Evolutionary conservation across 768 basidiomycete species (phyloP), one percentile per base, ranked within the genome.

Genomic region (Coprinopsis cinerea): DNA sequence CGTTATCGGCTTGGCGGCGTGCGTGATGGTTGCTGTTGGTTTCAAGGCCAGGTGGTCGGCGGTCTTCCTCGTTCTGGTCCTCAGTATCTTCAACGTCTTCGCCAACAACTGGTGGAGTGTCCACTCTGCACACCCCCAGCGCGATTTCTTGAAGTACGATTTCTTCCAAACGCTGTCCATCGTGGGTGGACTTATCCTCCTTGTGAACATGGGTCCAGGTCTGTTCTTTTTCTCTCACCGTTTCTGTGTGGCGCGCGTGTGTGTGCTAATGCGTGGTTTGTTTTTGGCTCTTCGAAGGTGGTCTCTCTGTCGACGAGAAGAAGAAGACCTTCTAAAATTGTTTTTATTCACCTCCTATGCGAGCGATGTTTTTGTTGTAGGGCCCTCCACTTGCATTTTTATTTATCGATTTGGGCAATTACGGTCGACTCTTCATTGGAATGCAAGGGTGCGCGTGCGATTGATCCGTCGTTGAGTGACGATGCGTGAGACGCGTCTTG

Each of bases 41-140:
- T 98, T 97, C 83, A 98, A 98, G 72, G 95, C 96, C 60, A 98
- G 97, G 71, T 96, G 93, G 91, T 92, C 91, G 13, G 95, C 95
- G 2, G 81, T 84, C 11, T 98, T 98, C 82, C 80, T 99, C 53
- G 94, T 97, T 52, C 68, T 96, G 55, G 77, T 93, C 2, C 69
- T 99, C 60, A 91, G 88, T 62, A 67, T 91, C 59, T 97, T 98
- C 84, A 99, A 99, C 64, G 92, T 95, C 27, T 90, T 95, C 60
- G 90, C 88, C 67, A 99, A 99, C 77, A 96, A 97, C 70, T 99
- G 90, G 88, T 99, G 95, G 95, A 84, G 79, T 57, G 84, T 98
- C 20, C 85, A 92, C 65, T 79, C 84, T 39, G 81, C 84, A 37
- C 96, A 98, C 67, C 95, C 95, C 55, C 91, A 94, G 61, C 80